Base-by-base conservation (phyloP, 768 basidiomycete species). In the Podaxis sp. region DNA sequence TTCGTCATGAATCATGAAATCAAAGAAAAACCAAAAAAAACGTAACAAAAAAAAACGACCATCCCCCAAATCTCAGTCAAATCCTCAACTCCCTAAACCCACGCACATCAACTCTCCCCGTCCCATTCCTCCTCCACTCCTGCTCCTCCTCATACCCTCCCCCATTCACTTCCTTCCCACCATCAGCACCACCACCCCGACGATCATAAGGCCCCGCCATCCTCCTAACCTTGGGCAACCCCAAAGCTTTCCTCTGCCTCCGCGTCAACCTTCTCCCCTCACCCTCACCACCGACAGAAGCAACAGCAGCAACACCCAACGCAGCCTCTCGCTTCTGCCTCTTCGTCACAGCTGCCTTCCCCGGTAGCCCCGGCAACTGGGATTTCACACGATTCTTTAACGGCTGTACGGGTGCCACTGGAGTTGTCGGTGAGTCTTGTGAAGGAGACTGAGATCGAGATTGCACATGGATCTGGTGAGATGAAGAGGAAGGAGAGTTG, bases 11-110 rank as follows among this genome's bases (percentile, higher is more conserved):
- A 27, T 40, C 38, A 40, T 40, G 38, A 40, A n/a, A 23, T 11
- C 27, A n/a, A 40, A n/a, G 38, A 40, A 46, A 32, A 58, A 32
- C 50, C 54, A 57, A 59, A 46, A 37, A 40, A 57, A 9, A 37
- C 32, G 23, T 2, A n/a, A 40, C 5, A 57, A 59, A 46, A 37
- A 40, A 57, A 9, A 32, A 23, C 51, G 6, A 38, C 54, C 10
- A 11, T 6, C 38, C 28, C 21, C 3, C n/a, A 47, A 56, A 16
- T n/a, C 14, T 6, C 51, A n/a, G 37, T 62, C 67, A 80, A 63
- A 91, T 91, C 81, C 82, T 88, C 71, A 91, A 70, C 74, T 91
- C 90, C 65, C 88, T 76, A 71, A 91, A 91, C 56, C 89, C 89
- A 56, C 89, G 77, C 56, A 91, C 88, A 70, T 91, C 89, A 61